phyloP scores from a whole-genome alignment of 495 filamentous ascomycete species.

The Podospora conica region DNA sequence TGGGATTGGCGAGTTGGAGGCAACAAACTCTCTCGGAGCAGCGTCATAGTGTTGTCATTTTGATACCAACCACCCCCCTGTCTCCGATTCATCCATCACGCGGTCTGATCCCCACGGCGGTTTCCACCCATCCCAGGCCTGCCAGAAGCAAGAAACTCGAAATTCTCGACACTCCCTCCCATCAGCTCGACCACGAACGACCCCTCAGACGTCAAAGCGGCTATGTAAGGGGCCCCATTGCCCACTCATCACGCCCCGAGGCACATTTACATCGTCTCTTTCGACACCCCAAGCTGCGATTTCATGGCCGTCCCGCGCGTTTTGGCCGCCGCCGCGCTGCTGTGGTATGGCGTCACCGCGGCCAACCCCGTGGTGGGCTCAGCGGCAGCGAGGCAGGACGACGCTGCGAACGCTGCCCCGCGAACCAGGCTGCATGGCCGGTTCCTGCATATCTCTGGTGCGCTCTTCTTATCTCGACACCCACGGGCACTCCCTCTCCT shows the following conservation, averaged over 20 bases:
- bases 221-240: constrained; percentile 8
- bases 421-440: constrained; percentile 59
- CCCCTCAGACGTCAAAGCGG: neutral
- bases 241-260: neutral
- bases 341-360: constrained; percentile 35
- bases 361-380: constrained; percentile 13
- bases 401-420: constrained; percentile 20
- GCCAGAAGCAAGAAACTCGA: constrained; percentile 4
- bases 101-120: neutral
- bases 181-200: neutral
- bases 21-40: neutral
- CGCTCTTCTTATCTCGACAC: constrained; percentile 12
- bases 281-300: neutral
- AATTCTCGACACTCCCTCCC: constrained; percentile 7
- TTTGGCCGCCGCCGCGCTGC: constrained; percentile 20
- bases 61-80: neutral
- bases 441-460: constrained; percentile 95
- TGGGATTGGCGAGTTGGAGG: neutral
- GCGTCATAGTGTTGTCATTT: neutral
- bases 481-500: neutral
- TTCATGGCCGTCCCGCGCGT: constrained; percentile 20
- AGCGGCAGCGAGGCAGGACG: constrained; percentile 5
- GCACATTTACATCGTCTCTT: constrained; percentile 3
- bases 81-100: neutral
- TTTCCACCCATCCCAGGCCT: neutral